Base-by-base conservation (phyloP, 805 yeast species). In the Cyberlindnera americana region DNA sequence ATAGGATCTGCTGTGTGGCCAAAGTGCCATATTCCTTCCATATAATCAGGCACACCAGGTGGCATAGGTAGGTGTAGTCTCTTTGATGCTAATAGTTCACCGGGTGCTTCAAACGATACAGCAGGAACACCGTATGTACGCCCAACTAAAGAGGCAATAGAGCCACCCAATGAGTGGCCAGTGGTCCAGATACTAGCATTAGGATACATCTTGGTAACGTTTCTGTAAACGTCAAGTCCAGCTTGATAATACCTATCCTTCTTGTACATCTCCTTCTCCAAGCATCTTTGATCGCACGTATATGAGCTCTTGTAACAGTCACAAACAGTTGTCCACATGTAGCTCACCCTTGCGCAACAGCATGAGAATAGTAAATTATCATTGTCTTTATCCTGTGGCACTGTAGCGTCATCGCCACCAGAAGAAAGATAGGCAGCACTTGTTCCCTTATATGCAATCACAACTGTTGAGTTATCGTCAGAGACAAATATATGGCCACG, bases 1-100 rank as follows among this genome's bases (percentile, higher is more conserved):
- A 93, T 86, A 2, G 99, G 99, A 59, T 93, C 99, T 0, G 96
- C 98, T 2, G 93, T 93, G 59, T 93, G 91, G 3, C 99, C 99
- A 57, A 93, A 67, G 59, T 93, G 97, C 95, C 95, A 93, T 9
- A 93, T 75, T 48, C 86, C 82, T 53, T 90, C 97, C 63, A 77
- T 66, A 52, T 81, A 75, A 7, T 67, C 63, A 0, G 96, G 90
- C 12, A 86, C 59, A 1, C 96, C 96, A 1, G 99, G 99, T 2
- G 98, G 95, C 65, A 76, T 73, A 0, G 99, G 99, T 35, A 93
- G 70, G 63, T 90, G 97, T 33, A 93, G 68, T 50, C 99, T 72
- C 51, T 72, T 72, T 0, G 93, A 76, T 2, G 99, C 93, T 41
- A 93, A 65, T 56, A 77, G 63, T 51, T 93, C 99, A 4, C 96